Evolutionary conservation across 495 filamentous ascomycete species (phyloP).

Genomic region (Margaritispora aquatica): DNA sequence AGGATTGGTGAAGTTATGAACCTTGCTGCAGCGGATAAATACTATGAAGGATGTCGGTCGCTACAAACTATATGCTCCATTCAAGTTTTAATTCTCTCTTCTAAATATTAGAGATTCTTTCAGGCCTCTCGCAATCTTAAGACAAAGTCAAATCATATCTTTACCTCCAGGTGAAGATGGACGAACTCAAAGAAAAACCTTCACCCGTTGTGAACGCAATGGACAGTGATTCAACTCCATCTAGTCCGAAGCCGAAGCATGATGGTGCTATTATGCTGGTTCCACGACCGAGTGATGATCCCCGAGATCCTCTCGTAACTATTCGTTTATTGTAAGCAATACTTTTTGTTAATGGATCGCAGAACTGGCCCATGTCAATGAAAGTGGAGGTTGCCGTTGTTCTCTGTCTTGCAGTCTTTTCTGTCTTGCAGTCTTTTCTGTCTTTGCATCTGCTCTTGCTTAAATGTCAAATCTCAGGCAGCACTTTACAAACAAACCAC

Average conservation of each 20-base stretch:
- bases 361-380: conserved; percentile 15
- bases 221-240: background rate
- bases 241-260: conserved; percentile 1
- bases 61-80: too few relatives aligned
- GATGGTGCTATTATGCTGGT: conserved; percentile 7
- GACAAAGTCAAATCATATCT: too few relatives aligned
- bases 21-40: background rate
- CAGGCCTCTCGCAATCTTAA: too few relatives aligned
- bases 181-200: background rate
- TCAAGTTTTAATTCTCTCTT: too few relatives aligned
- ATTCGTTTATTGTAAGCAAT: background rate
- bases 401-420: conserved; percentile 11
- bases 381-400: conserved; percentile 8
- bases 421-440: conserved; percentile 13
- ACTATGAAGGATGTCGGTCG: background rate
- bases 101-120: too few relatives aligned
- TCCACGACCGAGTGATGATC: conserved; percentile 21
- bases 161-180: too few relatives aligned
- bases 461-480: conserved; percentile 28
- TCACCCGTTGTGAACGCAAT: background rate
- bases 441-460: conserved; percentile 5
- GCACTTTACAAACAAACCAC: conserved; percentile 27
- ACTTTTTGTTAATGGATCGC: background rate
- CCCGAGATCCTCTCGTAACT: conserved; percentile 17
- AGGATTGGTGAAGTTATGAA: too few relatives aligned